A percentile compares a stretch with the other conserved stretches of the same genome.
These are phyloP conservation scores for Danielia reshetovae DNA, from an alignment of 805 yeast genomes.

Conservation along the genomic window DNA sequence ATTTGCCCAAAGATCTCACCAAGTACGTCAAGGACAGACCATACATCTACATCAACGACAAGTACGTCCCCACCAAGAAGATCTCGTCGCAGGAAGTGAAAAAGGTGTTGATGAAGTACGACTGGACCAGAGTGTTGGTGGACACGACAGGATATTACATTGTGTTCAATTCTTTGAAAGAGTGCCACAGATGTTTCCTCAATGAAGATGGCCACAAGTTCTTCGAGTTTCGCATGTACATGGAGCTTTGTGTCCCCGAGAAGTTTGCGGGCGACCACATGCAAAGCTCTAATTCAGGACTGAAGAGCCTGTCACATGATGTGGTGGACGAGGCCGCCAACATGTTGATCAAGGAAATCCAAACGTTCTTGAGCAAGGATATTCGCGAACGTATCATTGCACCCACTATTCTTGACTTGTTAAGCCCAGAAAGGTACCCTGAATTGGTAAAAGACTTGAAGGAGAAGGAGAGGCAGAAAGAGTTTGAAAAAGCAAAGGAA, in stretches of 20 bases:
- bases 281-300: not conserved
- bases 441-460: conserved; percentile 36
- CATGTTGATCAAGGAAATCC: conserved; percentile 59
- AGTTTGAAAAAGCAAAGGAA: conserved; percentile 12
- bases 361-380: conserved; percentile 61
- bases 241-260: conserved; percentile 57
- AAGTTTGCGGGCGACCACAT: conserved; percentile 23
- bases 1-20: conserved; percentile 47
- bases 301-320: conserved; percentile 13
- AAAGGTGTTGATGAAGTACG: conserved; percentile 51
- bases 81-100: conserved; percentile 57
- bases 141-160: conserved; percentile 67
- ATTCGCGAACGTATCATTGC: conserved; percentile 70
- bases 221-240: conserved; percentile 45
- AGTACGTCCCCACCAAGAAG: conserved; percentile 44
- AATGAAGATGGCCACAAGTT: conserved; percentile 57
- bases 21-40: conserved; percentile 55
- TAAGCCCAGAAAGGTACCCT: conserved; percentile 59
- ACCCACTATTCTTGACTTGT: conserved; percentile 57
- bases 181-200: conserved; percentile 57
- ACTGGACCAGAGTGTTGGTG: conserved; percentile 61
- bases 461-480: conserved; percentile 22
- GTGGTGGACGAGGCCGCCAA: conserved; percentile 57
- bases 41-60: conserved; percentile 50
- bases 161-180: conserved; percentile 57